Percentiles rank a stretch among this genome's conserved stretches.
phyloP scores from a whole-genome alignment of 306 rosid species.

The Cicer cuneatum region DNA sequence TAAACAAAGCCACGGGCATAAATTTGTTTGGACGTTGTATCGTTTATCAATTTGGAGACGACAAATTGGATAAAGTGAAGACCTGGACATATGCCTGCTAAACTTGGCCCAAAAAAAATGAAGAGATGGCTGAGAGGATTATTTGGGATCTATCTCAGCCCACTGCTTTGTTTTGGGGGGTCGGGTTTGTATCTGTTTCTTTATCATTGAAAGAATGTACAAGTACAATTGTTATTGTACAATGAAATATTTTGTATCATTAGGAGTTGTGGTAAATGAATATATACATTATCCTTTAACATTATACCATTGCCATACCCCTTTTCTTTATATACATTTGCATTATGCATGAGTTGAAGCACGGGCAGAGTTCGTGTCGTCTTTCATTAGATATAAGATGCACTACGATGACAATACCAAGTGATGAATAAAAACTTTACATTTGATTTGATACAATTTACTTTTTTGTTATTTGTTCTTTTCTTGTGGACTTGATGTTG shows the following conservation, averaged over 20 bases:
- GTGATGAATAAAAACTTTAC: background rate
- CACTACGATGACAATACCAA: background rate
- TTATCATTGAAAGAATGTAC: constrained; percentile 20
- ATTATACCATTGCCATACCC: constrained; percentile 10
- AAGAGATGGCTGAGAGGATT: constrained; percentile 24
- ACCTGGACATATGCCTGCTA: constrained; percentile 28
- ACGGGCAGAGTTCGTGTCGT: background rate
- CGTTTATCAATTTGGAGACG: constrained; percentile 42
- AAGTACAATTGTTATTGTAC: background rate
- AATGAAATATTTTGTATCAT: constrained; percentile 40
- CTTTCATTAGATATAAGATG: constrained; percentile 11
- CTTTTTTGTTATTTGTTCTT: background rate
- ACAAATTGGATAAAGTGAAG: constrained; percentile 30
- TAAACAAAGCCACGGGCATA: constrained; percentile 34
- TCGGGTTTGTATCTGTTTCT: constrained; percentile 27
- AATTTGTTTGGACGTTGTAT: constrained; percentile 28
- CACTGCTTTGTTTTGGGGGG: constrained; percentile 27
- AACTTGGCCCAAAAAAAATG: constrained; percentile 25
- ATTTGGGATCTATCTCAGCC: constrained; percentile 27
- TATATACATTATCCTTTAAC: background rate
- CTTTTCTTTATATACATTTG: constrained; percentile 8
- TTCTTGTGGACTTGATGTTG: constrained; percentile 2
- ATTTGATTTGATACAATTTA: constrained; percentile 4
- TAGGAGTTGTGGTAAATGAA: constrained; percentile 12
- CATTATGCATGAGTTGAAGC: constrained; percentile 7